Base-by-base conservation (phyloP, 257 asterid species). In the Solanum etuberosum region DNA sequence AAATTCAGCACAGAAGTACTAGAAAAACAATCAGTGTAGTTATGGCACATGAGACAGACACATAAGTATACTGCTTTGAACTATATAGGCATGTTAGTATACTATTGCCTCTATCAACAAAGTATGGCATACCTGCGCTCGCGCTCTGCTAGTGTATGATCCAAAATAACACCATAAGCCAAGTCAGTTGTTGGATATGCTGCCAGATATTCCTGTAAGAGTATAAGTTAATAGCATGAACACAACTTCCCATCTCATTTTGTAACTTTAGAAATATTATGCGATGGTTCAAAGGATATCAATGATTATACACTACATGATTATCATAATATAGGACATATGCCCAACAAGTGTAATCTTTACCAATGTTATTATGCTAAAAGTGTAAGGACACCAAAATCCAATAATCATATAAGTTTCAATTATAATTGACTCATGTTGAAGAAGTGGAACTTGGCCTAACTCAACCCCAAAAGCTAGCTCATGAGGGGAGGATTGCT, bases 61-160 rank as follows among this genome's bases (percentile, higher is more conserved):
- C 16, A 46, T 29, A 46, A 15, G 65, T 29, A 10, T 29, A 48
- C 85, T 46, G 29, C 42, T 80, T 48, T 29, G 85, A 81, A 48
- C 43, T 48, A 48, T 31, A 18, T 29, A 18, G 43, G 68, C 31
- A 48, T 48, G 85, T 20, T 31, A 29, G 68, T 31, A 51, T 81
- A 81, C 20, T 57, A 46, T 80, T 81, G 42, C 68, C 65, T 81
- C 68, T 81, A 76, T 68, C 57, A 57, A 86, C 38, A 70, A 34
- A 34, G 31, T 73, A 77, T 35, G 37, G 82, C 84, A 51, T 92
- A 97, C 99, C 99, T 97, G 90, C 99, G 98, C 43, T 97, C 99
- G 86, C 98, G 91, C 92, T 97, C 99, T 46, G 99, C 98, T 54
- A 97, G 96, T 54, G 99, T 97, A 93, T 97, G 99, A 82, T 97